These are phyloP conservation scores for Sclerotinia spermophila DNA, from an alignment of 2,329 filamentous ascomycete species.

Conservation along the genomic window DNA sequence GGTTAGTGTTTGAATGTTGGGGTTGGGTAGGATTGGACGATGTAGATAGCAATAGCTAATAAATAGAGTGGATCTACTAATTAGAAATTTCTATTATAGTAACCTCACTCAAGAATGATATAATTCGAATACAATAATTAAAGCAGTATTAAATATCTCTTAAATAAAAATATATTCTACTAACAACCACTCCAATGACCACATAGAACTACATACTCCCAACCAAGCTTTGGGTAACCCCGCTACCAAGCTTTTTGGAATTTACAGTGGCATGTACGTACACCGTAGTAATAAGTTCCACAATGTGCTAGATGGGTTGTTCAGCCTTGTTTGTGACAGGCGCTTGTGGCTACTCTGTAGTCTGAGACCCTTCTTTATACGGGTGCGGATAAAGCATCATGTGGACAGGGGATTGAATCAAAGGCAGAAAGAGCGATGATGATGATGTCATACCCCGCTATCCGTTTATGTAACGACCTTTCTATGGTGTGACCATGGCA, in stretches of 20 bases:
- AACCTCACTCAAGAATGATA: not conserved
- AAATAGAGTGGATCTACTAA: not conserved
- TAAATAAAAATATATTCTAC: not conserved
- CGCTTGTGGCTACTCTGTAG: not conserved
- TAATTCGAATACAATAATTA: not conserved
- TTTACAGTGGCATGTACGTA: not conserved
- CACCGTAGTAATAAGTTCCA: not conserved
- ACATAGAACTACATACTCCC: not conserved
- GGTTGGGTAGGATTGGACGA: not conserved
- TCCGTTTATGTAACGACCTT: not conserved
- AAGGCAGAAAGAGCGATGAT: not conserved
- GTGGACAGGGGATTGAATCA: not conserved
- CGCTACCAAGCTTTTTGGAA: constrained; percentile 14
- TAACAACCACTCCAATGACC: not conserved
- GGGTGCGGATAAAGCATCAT: not conserved
- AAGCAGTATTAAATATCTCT: not conserved
- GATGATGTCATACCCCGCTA: constrained; percentile 2
- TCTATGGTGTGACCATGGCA: too few species aligned
- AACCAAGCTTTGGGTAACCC: constrained; percentile 4
- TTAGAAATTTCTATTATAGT: not conserved
- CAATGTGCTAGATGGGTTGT: not conserved
- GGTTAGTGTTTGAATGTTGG: not conserved
- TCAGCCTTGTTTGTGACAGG: not conserved
- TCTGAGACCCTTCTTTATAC: not conserved
- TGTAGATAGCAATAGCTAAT: not conserved